Base-by-base conservation (phyloP, 805 yeast genomes). In the Teunomyces atbi region DNA sequence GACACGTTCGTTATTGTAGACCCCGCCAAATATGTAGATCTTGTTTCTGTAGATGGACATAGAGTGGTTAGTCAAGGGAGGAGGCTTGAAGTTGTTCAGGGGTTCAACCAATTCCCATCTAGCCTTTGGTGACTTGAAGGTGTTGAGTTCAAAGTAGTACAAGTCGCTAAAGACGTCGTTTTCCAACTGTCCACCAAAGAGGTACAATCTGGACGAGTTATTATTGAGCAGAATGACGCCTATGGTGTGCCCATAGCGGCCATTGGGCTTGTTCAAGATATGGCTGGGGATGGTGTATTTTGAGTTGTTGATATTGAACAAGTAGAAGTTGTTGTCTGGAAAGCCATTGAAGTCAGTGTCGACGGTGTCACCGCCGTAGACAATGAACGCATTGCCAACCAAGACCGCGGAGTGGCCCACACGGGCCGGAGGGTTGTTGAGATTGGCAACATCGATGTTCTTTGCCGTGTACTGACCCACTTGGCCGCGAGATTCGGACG, bases 301-400 rank as follows among this genome's bases (percentile, higher is more conserved):
- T 53, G 60, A 53, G 59, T 71, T 71, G 59, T 70, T 72, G 57
- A 50, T 79, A 77, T 51, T 96, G 71, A 94, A 86, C 57, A 94
- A 77, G 64, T 94, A 94, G 49, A 94, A 72, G 61, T 87, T 89
- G 66, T 92, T 91, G 67, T 94, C 99, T 53, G 95, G 83, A 46
- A 80, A 82, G 5, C 89, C 89, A 42, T 76, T 76, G 41, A 78
- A 78, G 59, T 86, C 89, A 29, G 90, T 84, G 42, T 83, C 86
- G 33, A 83, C 86, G 1, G 98, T 94, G 62, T 94, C 99, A 58
- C 99, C 99, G 29, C 98, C 99, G 66, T 89, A 92, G 11, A 94
- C 81, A 38, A 94, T 90, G 59, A 85, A 94, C 1, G 98, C 98
- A 60, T 91, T 92, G 11, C 98, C 99, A 50, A 96, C 84, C 28